Evolutionary conservation across 1,284 basidiomycete genomes (phyloP).

Genomic region (Leucoagaricus sp.): DNA sequence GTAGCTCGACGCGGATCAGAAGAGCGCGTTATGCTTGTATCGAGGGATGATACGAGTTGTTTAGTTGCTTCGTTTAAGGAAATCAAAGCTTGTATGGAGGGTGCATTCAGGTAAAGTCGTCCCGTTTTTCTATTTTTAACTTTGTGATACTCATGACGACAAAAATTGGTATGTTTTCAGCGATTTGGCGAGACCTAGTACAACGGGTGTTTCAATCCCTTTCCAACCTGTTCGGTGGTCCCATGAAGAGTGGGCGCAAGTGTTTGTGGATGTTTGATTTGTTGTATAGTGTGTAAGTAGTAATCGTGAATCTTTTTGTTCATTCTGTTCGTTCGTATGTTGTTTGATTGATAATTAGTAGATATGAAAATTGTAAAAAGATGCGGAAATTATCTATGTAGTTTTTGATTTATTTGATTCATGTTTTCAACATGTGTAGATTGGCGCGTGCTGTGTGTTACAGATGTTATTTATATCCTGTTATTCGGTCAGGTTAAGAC

Average conservation of each 20-base stretch:
- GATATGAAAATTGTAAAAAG: too few relatives aligned
- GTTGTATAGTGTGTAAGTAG: background rate
- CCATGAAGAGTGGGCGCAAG: background rate
- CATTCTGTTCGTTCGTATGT: too few relatives aligned
- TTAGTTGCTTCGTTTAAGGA: conserved; percentile 96
- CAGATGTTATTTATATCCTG: too few relatives aligned
- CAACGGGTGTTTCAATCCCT: background rate
- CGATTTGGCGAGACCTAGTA: conserved; percentile 12
- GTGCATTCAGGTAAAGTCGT: conserved; percentile 62
- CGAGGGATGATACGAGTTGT: conserved; percentile 94
- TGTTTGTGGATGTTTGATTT: background rate
- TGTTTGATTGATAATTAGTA: too few relatives aligned
- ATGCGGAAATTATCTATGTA: too few relatives aligned
- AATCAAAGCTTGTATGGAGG: conserved; percentile 83
- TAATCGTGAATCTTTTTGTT: too few relatives aligned
- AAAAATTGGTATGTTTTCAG: background rate
- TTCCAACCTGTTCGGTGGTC: conserved; percentile 10
- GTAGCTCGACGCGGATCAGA: conserved; percentile 92
- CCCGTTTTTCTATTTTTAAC: background rate
- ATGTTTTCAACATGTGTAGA: too few relatives aligned
- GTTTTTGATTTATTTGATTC: too few relatives aligned
- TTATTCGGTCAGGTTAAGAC: too few relatives aligned
- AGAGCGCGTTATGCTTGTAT: conserved; percentile 93
- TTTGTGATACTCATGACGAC: too few relatives aligned
- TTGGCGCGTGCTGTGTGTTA: too few relatives aligned